Evolutionary conservation across 495 filamentous ascomycete genomes (phyloP).

Genomic region (Penicillium macrosclerotiorum): DNA sequence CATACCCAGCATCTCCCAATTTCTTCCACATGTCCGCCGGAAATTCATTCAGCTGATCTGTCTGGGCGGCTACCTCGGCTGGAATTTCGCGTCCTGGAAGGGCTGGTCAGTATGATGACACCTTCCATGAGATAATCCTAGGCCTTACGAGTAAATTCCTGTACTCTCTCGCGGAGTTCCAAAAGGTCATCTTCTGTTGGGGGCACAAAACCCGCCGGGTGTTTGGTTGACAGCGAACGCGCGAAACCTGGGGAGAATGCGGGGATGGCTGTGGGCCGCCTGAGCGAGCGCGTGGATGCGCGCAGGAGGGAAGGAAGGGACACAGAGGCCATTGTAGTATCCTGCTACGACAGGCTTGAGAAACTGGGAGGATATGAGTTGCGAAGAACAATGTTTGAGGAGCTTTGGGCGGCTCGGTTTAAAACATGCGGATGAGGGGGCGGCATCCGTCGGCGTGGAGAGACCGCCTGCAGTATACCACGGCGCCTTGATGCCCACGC

Average conservation of each 20-base stretch:
- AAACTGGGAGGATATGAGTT: constrained; percentile 1
- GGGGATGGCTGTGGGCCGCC: constrained; percentile 30
- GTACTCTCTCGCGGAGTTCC: constrained; percentile 85
- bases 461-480: constrained; percentile 6
- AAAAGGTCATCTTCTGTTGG: constrained; percentile 72
- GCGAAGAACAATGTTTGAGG: too few relatives aligned
- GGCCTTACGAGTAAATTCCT: constrained; percentile 74
- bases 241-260: constrained; percentile 32
- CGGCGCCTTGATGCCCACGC: too few relatives aligned
- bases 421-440: constrained; percentile 8
- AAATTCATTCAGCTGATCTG: constrained; percentile 85
- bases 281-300: constrained; percentile 26
- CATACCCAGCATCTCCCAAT: constrained; percentile 76
- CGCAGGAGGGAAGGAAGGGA: constrained; percentile 31
- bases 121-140: not conserved
- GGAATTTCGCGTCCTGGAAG: constrained; percentile 59
- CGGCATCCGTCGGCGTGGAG: constrained; percentile 28
- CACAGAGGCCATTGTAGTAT: constrained; percentile 32
- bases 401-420: too few relatives aligned
- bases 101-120: constrained; percentile 7
- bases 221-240: constrained; percentile 63
- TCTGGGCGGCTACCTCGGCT: constrained; percentile 74
- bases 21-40: constrained; percentile 91
- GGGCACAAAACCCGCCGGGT: constrained; percentile 77
- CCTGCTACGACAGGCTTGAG: not conserved